Evolutionary conservation across 2,329 filamentous ascomycete species (phyloP).

Genomic region (Xenosphaeropsis pyriputrescens): DNA sequence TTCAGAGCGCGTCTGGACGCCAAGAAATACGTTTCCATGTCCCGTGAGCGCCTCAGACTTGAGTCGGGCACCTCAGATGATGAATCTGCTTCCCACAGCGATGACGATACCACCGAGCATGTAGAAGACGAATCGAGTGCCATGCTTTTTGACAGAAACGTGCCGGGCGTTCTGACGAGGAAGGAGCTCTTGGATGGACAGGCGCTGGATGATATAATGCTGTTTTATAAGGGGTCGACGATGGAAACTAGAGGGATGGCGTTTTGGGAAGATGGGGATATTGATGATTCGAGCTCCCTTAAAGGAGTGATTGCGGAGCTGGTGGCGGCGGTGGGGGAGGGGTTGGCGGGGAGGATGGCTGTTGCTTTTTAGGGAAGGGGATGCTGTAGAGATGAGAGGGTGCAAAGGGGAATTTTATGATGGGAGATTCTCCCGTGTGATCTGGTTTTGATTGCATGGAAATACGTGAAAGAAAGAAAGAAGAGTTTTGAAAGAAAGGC

Average conservation of each 20-base stretch:
- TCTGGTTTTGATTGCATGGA: too few relatives aligned
- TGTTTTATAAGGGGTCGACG: constrained; percentile 24
- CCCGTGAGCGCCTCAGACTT: constrained; percentile 2
- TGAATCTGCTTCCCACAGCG: neutral
- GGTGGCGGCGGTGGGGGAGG: constrained; percentile 48
- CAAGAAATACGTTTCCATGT: constrained; percentile 13
- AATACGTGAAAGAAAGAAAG: too few relatives aligned
- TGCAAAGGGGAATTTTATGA: too few relatives aligned
- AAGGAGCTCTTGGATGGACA: constrained; percentile 29
- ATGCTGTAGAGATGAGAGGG: too few relatives aligned
- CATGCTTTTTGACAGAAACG: constrained; percentile 41
- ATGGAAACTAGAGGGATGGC: constrained; percentile 36
- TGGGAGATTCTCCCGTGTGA: too few relatives aligned
- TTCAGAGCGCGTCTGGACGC: constrained; percentile 31
- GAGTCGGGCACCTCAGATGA: neutral
- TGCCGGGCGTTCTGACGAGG: constrained; percentile 50
- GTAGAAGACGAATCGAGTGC: constrained; percentile 5
- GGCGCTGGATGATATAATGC: constrained; percentile 42
- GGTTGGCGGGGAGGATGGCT: constrained; percentile 39
- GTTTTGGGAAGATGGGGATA: constrained; percentile 38
- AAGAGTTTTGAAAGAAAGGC: too few relatives aligned
- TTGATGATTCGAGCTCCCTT: constrained; percentile 33
- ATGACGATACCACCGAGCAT: neutral
- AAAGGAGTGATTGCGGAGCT: constrained; percentile 54
- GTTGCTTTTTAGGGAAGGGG: constrained; percentile 34